Conservation (phyloP, 805 yeast species). For the Cyberlindnera mycetangii region DNA sequence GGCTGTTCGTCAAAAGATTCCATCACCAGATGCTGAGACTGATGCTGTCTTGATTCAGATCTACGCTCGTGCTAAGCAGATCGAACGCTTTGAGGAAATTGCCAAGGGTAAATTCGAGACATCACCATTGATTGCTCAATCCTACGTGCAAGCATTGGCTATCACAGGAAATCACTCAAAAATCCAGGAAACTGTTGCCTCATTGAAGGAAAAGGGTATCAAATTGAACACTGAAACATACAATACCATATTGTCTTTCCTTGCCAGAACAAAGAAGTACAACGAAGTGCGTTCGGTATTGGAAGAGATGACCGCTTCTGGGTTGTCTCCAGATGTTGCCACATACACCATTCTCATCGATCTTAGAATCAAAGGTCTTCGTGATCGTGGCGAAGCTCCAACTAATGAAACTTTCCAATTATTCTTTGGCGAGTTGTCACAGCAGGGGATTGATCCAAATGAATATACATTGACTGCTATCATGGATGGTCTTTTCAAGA, state of each 20-base stretch:
- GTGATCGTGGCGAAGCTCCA: conserved; percentile 42
- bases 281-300: conserved; percentile 49
- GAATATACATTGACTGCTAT: conserved; percentile 48
- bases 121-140: conserved; percentile 27
- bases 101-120: conserved; percentile 32
- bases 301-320: conserved; percentile 39
- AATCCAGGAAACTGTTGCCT: conserved; percentile 9
- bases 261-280: conserved; percentile 38
- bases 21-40: conserved; percentile 45
- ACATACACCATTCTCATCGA: conserved; percentile 62
- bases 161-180: conserved; percentile 13
- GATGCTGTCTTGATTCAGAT: conserved; percentile 46
- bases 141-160: conserved; percentile 23
- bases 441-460: conserved; percentile 38
- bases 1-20: conserved; percentile 33
- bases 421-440: conserved; percentile 41
- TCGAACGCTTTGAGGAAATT: conserved; percentile 36
- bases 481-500: conserved; percentile 49
- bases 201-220: conserved; percentile 30
- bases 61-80: conserved; percentile 43
- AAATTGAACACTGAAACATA: conserved; percentile 46
- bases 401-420: conserved; percentile 35
- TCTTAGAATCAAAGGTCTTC: conserved; percentile 44
- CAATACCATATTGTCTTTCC: conserved; percentile 47
- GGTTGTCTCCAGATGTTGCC: conserved; percentile 53